Conservation (phyloP, 371 early-diverging fungal species). For the Nosema granulosis region DNA sequence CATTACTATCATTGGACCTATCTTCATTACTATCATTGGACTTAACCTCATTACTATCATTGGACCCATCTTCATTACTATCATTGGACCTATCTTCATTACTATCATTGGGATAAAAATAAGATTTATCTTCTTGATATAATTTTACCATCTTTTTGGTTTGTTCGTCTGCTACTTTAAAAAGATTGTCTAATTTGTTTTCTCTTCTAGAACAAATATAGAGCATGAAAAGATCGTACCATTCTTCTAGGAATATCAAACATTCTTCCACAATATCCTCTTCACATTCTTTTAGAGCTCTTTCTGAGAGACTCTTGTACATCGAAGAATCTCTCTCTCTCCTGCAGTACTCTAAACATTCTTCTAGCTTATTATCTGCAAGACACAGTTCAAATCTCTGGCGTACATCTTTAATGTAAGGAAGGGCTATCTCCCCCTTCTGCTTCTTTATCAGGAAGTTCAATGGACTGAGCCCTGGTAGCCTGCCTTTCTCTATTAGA, state of each 20-base stretch:
- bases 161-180: constrained; percentile 4
- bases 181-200: constrained; percentile 53
- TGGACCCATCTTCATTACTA: background rate
- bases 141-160: constrained; percentile 23
- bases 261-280: constrained; percentile 59
- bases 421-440: constrained; percentile 88
- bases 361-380: constrained; percentile 41
- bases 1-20: background rate
- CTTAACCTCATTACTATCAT: background rate
- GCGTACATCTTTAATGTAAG: constrained; percentile 86
- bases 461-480: constrained; percentile 93
- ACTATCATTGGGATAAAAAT: constrained; percentile 27
- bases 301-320: constrained; percentile 39
- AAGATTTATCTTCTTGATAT: constrained; percentile 23
- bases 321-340: constrained; percentile 23
- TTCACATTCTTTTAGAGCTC: constrained; percentile 42
- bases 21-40: background rate
- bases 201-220: constrained; percentile 55
- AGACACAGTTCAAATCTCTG: constrained; percentile 81
- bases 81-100: background rate
- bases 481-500: constrained; percentile 82
- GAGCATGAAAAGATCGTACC: constrained; percentile 54
- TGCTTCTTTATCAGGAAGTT: constrained; percentile 93
- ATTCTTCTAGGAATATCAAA: constrained; percentile 47
- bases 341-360: constrained; percentile 47